Evolutionary conservation across 1,284 basidiomycete species (phyloP).

Genomic region (Wolfiporia cocos): DNA sequence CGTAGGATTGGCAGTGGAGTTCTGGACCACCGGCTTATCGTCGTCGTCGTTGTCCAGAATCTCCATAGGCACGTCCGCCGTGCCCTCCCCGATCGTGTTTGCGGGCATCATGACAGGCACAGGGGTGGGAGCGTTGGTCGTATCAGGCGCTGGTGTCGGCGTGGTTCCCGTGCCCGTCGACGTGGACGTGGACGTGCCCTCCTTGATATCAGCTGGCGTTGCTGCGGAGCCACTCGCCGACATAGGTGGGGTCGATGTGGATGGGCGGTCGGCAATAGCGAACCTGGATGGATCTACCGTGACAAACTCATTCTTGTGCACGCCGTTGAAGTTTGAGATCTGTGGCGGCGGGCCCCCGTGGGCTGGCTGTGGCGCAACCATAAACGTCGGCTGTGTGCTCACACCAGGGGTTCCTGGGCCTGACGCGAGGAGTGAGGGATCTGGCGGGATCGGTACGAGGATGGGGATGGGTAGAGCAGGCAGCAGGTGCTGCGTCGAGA

Average conservation of each 20-base stretch:
- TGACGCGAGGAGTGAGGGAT: slow-evolving; percentile 22
- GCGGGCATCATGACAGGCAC: background rate
- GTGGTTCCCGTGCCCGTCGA: slow-evolving; percentile 6
- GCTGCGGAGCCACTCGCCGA: slow-evolving; percentile 9
- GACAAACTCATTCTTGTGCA: background rate
- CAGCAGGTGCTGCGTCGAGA: slow-evolving; percentile 80
- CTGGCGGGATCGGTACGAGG: slow-evolving; percentile 9
- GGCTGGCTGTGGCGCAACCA: slow-evolving; percentile 14
- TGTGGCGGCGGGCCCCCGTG: slow-evolving; percentile 9
- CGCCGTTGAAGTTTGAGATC: background rate
- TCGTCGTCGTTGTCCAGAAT: slow-evolving; percentile 45
- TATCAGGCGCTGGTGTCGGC: slow-evolving; percentile 10
- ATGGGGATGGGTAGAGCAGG: slow-evolving; percentile 21
- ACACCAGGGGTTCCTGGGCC: slow-evolving; percentile 17
- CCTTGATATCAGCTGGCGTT: slow-evolving; percentile 8
- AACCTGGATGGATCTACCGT: background rate
- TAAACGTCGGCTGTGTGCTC: slow-evolving; percentile 12
- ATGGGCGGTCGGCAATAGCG: background rate
- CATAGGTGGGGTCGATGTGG: slow-evolving; percentile 1
- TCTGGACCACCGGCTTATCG: slow-evolving; percentile 15
- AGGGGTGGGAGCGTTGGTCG: slow-evolving; percentile 2
- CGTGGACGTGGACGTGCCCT: slow-evolving; percentile 1
- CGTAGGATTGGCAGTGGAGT: too few relatives aligned
- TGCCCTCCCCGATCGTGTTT: slow-evolving; percentile 11
- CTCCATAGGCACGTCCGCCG: slow-evolving; percentile 36